Evolutionary conservation across 768 basidiomycete genomes (phyloP).

Genomic region (Kwoniella europaea): DNA sequence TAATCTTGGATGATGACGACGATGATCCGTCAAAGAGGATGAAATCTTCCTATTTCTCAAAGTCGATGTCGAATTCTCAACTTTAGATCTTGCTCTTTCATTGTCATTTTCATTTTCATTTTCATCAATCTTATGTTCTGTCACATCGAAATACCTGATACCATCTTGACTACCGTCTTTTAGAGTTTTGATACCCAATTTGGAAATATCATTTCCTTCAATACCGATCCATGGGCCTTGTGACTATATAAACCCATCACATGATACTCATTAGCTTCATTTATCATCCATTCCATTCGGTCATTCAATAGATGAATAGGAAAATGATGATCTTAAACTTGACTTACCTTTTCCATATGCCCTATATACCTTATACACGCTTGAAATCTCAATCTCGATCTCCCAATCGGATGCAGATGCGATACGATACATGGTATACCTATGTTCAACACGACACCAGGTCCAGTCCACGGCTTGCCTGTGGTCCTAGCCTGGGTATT

Average conservation of each 20-base stretch:
- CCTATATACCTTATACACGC: conserved; percentile 53
- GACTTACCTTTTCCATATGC: conserved; percentile 34
- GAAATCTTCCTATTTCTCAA: background rate
- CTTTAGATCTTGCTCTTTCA: background rate
- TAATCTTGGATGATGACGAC: background rate
- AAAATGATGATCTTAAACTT: too few relatives aligned
- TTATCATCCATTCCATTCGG: too few relatives aligned
- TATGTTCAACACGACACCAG: conserved; percentile 40
- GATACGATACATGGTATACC: conserved; percentile 57
- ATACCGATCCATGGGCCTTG: conserved; percentile 55
- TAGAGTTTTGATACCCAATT: conserved; percentile 33
- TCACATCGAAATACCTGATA: conserved; percentile 42
- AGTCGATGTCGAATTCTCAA: background rate
- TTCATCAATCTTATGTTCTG: background rate
- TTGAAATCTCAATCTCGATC: conserved; percentile 40
- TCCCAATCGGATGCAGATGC: background rate
- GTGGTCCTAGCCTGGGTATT: background rate
- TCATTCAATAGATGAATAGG: too few relatives aligned
- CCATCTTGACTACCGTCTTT: conserved; percentile 38
- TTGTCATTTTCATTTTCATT: background rate
- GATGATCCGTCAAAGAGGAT: background rate
- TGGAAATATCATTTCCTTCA: conserved; percentile 39
- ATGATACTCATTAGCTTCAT: background rate
- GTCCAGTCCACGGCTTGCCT: conserved; percentile 20
- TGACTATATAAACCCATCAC: conserved; percentile 17